Evolutionary conservation across 129 eudicot species (phyloP), one percentile per base, ranked within the genome.

Genomic region (Lactuca saligna): DNA sequence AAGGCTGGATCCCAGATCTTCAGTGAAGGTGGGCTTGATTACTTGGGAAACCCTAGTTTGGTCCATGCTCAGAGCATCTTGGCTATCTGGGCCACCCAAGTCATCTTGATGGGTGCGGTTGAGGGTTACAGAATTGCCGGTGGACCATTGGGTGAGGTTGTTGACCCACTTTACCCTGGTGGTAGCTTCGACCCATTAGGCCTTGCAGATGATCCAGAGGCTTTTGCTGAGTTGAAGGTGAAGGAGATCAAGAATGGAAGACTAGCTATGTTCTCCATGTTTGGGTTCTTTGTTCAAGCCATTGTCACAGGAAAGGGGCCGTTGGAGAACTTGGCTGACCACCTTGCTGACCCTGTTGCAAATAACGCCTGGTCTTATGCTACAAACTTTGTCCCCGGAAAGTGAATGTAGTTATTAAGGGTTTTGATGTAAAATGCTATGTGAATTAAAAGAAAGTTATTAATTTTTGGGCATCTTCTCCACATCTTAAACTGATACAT

Each of bases 151-250:
- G 86, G 89, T 7, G 89, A 81, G 77, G 77, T 84, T 17, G 74
- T 69, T 8, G 86, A 84, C 83, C 89, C 89, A 15, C 74, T 84
- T 3, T 84, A 84, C 79, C 85, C 85, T 0, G 88, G 85, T n/a
- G 85, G 88, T 10, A 84, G 85, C 73, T 84, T 84, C 14, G 88
- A 80, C 75, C 88, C 85, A 2, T 74, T 84, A 76, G 90, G 90
- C 8, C 84, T 85, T 54, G 90, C 90, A 0, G 86, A 85, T 33
- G 86, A 85, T 10, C 90, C 90, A 7, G 82, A 81, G 38, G 86
- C 84, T 12, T 85, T 85, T 50, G 90, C 86, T 13, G 90, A 81
- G 63, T 78, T 84, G 17, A 81, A 84, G 79, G 86, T 84, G 49
- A 84, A 81, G 71, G 86, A 85, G 63, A 33, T 85, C 78, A 82